These are phyloP conservation scores for Physcomitrium patens DNA, from an alignment of 225 moss, liverwort and hornwort genomes.

Conservation along the genomic window DNA sequence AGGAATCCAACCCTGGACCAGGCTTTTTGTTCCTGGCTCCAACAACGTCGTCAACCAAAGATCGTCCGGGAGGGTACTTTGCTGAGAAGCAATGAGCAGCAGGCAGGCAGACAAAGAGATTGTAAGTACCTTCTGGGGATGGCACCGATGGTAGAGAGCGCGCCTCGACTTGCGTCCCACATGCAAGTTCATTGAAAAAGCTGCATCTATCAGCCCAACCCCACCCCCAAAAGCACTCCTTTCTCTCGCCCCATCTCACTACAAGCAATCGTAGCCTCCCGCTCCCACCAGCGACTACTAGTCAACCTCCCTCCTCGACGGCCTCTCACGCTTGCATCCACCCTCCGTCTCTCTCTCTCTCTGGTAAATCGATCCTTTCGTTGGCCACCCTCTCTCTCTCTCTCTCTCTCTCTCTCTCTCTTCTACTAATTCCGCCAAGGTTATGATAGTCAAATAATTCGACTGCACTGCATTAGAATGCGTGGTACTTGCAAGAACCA, in stretches of 20 bases:
- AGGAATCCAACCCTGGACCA: constrained; percentile 1
- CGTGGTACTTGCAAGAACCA: no score
- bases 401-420: no score
- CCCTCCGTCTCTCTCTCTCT: neutral
- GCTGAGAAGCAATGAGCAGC: constrained; percentile 30
- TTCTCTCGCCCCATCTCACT: constrained; percentile 6
- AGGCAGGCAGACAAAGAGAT: constrained; percentile 35
- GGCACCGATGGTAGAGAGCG: constrained; percentile 59
- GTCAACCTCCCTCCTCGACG: constrained; percentile 43
- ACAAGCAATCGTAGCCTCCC: constrained; percentile 33
- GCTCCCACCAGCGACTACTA: constrained; percentile 60
- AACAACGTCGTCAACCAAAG: no score
- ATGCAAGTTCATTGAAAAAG: constrained; percentile 66
- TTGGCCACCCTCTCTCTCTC: no score
- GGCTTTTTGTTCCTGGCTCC: constrained; percentile 15
- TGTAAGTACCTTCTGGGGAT: constrained; percentile 45
- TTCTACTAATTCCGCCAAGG: no score
- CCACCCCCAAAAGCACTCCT: constrained; percentile 36
- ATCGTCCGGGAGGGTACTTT: constrained; percentile 20
- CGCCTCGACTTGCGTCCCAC: constrained; percentile 61
- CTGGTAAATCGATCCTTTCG: no score
- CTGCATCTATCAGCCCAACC: constrained; percentile 34
- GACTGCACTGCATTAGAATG: no score
- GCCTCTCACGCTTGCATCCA: constrained; percentile 19
- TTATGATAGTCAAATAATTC: no score